A percentile compares a stretch with the other conserved stretches of the same genome.
These are phyloP conservation scores for Leccinellum albellum DNA, from an alignment of 768 basidiomycete genomes.

Conservation along the genomic window DNA sequence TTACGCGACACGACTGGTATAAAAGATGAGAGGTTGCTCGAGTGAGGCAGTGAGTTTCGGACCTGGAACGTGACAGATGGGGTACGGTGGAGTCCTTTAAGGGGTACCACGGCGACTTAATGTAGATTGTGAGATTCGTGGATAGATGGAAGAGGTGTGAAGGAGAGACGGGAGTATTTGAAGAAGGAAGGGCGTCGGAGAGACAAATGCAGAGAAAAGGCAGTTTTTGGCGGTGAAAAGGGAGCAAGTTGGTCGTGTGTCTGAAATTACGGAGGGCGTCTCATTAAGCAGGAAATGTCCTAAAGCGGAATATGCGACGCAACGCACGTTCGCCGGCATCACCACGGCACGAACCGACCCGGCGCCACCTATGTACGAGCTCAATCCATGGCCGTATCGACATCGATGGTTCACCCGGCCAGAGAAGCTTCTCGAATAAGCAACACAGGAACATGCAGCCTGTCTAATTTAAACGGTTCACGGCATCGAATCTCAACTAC, in stretches of 20 bases:
- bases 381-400: conserved; percentile 8
- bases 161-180: conserved; percentile 7
- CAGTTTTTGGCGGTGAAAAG: conserved; percentile 20
- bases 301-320: conserved; percentile 22
- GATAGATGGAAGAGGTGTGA: not conserved
- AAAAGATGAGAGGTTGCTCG: conserved; percentile 6
- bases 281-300: conserved; percentile 19
- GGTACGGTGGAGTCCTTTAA: conserved; percentile 4
- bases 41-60: conserved; percentile 2
- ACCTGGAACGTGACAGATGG: conserved; percentile 5
- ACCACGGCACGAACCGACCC: conserved; percentile 19
- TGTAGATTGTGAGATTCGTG: not conserved
- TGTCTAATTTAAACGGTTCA: conserved; percentile 28
- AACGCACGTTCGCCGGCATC: conserved; percentile 39
- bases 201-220: conserved; percentile 11
- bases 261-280: conserved; percentile 33
- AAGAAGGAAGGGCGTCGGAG: conserved; percentile 4
- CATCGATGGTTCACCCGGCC: not conserved
- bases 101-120: conserved; percentile 13
- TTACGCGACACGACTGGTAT: conserved; percentile 1
- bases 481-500: conserved; percentile 19
- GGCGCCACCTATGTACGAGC: conserved; percentile 16
- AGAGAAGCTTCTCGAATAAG: conserved; percentile 8
- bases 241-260: conserved; percentile 32
- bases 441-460: conserved; percentile 11